phyloP scores from a whole-genome alignment of 345 rosid species.

The Heritiera littoralis region DNA sequence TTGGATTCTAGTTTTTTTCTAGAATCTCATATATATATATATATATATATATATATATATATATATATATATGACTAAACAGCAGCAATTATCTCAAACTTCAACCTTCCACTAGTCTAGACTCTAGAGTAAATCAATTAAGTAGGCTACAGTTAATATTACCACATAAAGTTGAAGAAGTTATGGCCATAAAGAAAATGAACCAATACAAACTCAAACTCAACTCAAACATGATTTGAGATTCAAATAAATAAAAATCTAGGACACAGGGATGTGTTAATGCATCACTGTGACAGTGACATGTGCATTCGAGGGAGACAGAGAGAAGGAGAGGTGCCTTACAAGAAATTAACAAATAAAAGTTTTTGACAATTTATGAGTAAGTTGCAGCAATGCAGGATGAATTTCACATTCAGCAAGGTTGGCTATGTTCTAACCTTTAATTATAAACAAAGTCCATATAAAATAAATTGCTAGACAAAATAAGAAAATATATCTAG shows the following conservation, averaged over 20 bases:
- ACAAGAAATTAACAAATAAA: not conserved
- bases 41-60: no score
- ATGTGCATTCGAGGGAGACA: not conserved
- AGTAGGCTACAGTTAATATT: not conserved
- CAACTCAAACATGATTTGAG: not conserved
- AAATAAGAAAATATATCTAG: not conserved
- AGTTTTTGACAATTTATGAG: not conserved
- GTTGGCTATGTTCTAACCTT: not conserved
- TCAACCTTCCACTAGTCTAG: not conserved
- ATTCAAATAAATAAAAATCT: not conserved
- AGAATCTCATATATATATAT: no score
- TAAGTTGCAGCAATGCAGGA: not conserved
- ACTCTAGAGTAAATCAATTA: not conserved
- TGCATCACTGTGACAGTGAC: not conserved
- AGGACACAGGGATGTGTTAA: not conserved
- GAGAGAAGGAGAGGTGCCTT: not conserved
- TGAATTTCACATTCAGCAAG: not conserved
- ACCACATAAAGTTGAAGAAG: not conserved
- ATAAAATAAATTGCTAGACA: not conserved
- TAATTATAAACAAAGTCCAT: not conserved
- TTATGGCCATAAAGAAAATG: not conserved
- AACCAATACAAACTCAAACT: not conserved
- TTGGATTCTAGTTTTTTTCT: not conserved
- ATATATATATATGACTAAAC: not conserved
- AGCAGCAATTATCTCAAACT: not conserved